Evolutionary conservation across 2,329 filamentous ascomycete genomes (phyloP).

Genomic region (Fusarium poae): DNA sequence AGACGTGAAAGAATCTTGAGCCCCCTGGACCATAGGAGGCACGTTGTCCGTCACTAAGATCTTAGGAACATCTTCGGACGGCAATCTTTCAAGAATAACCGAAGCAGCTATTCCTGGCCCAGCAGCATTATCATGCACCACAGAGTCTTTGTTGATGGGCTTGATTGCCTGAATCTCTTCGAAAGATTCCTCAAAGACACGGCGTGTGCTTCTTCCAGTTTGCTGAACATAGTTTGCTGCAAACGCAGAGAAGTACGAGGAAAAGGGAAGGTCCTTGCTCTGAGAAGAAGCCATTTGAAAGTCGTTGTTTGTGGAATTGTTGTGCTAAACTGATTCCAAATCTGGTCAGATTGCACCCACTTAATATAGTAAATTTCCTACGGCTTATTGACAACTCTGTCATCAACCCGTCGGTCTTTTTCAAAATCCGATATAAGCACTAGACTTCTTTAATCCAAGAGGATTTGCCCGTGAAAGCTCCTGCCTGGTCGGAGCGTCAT

Average conservation of each 20-base stretch:
- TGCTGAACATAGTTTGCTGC: conserved; percentile 47
- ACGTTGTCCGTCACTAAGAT: conserved; percentile 42
- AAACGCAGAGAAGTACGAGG: conserved; percentile 47
- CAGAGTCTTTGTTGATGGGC: conserved; percentile 43
- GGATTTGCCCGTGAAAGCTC: not conserved
- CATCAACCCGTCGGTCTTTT: not conserved
- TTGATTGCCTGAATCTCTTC: conserved; percentile 32
- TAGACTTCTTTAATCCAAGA: not conserved
- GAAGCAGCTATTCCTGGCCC: conserved; percentile 51
- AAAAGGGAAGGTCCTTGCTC: conserved; percentile 28
- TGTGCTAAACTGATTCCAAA: not conserved
- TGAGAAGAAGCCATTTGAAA: conserved; percentile 23
- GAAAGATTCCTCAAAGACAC: conserved; percentile 38
- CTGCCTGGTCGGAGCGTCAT: not conserved
- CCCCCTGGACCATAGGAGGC: conserved; percentile 34
- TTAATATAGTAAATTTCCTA: not conserved
- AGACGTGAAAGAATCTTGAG: conserved; percentile 27
- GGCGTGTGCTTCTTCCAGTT: conserved; percentile 49
- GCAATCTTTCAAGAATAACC: conserved; percentile 37
- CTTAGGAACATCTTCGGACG: not conserved
- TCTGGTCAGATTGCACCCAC: not conserved
- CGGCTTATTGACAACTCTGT: not conserved
- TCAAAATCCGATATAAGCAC: not conserved
- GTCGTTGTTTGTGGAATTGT: not conserved
- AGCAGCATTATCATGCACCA: conserved; percentile 53